Conservation (phyloP, 495 filamentous ascomycete species). For the Podospora fimiseda region DNA sequence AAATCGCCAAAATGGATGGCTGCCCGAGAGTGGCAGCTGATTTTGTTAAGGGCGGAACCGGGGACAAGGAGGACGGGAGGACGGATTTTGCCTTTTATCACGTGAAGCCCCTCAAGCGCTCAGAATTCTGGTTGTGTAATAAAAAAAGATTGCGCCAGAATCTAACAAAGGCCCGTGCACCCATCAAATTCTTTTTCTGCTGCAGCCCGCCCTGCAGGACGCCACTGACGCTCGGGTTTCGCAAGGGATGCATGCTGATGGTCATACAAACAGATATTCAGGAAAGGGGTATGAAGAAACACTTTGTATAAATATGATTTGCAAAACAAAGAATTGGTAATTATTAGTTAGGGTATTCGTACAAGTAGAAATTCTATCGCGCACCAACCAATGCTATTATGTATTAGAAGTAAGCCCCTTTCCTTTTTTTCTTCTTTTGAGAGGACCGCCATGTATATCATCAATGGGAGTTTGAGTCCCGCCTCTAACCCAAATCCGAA, state of each 20-base stretch:
- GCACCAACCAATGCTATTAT: background rate
- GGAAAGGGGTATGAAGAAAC: no score
- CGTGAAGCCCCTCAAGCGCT: background rate
- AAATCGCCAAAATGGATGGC: background rate
- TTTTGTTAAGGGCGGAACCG: background rate
- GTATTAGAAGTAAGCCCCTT: background rate
- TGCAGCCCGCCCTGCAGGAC: no score
- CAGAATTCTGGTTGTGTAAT: no score
- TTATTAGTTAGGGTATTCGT: background rate
- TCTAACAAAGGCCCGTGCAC: background rate
- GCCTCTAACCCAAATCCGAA: background rate
- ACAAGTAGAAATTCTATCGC: background rate
- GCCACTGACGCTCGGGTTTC: no score
- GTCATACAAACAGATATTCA: no score
- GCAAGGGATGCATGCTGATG: no score
- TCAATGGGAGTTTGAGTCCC: background rate
- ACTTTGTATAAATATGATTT: no score
- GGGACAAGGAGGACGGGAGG: background rate
- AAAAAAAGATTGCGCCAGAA: background rate
- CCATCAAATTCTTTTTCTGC: no score
- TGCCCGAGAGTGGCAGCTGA: background rate
- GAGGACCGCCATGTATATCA: no score
- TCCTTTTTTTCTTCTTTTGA: background rate
- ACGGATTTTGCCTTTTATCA: background rate
- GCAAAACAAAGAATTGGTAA: background rate